Evolutionary conservation across 2,329 filamentous ascomycete species (phyloP), one percentile per base, ranked within the genome.

Genomic region (Xylaria sp.): DNA sequence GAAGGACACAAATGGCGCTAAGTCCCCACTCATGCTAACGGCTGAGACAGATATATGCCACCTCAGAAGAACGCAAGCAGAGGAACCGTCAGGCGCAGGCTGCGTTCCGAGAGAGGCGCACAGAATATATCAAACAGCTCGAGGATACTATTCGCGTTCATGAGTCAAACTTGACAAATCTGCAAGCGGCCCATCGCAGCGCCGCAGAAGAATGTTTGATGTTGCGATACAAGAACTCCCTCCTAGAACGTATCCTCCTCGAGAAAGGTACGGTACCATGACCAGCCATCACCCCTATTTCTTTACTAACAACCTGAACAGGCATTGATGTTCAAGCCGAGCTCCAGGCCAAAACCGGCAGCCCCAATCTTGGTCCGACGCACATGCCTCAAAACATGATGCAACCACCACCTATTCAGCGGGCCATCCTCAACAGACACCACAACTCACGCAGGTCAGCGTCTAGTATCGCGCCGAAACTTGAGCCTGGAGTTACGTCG

Each of bases 61-160:
- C 96, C 44, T 98, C 96, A 12, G 96, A 99, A 82, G 96, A 99
- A 83, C 91, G 96, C 78, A 98, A 99, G 85, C 96, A 98, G 83
- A 90, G 96, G 73, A 99, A 99, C 80, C 88, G 96, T 76, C 96
- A 98, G 84, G 96, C 96, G 57, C 96, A 99, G 83, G 96, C 96
- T 65, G 96, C 96, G 67, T 99, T 99, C 78, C 91, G 96, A 75
- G 96, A 99, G 83, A 92, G 96, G 74, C 91, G 96, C 68, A 98
- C 95, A 65, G 96, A 99, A 85, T 99, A 99, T 82, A 99, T 99
- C 84, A 98, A 98, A 84, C 96, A 99, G 82, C 88, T 99, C 31
- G 96, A 99, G 83, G 94, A 95, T 76, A 97, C 94, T 65, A 98
- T 99, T 82, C 95, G 96, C 78, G 93, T 96, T 75, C 95, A 98